Evolutionary conservation across 345 rosid species (phyloP).

Genomic region (Alliaria petiolata): DNA sequence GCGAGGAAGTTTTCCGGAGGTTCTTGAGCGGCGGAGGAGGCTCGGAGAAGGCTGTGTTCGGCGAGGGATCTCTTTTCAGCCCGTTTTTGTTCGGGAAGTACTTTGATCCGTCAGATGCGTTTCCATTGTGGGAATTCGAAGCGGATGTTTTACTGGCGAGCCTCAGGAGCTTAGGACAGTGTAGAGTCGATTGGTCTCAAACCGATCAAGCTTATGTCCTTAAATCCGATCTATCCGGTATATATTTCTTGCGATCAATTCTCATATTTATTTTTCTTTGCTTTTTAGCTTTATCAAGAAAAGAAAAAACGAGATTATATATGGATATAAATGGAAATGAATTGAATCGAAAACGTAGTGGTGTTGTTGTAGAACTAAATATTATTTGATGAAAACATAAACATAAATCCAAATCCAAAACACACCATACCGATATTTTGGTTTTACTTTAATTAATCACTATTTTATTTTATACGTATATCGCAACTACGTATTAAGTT

Average conservation of each 20-base stretch:
- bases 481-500: too few species aligned
- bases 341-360: too few species aligned
- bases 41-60: slow-evolving; percentile 51
- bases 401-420: neutral
- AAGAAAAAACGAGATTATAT: neutral
- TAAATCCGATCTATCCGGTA: slow-evolving; percentile 69
- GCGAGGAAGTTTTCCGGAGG: slow-evolving; percentile 53
- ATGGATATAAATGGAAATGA: too few species aligned
- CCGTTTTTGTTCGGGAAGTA: slow-evolving; percentile 79
- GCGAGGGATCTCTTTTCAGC: slow-evolving; percentile 81
- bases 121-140: slow-evolving; percentile 87
- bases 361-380: neutral
- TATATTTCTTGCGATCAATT: neutral
- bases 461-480: too few species aligned
- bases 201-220: slow-evolving; percentile 70
- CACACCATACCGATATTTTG: too few species aligned
- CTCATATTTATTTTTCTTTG: neutral
- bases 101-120: slow-evolving; percentile 93
- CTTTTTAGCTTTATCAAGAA: neutral
- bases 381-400: neutral
- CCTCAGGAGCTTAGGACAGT: slow-evolving; percentile 60
- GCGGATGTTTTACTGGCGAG: slow-evolving; percentile 49
- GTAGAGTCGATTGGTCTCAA: slow-evolving; percentile 69
- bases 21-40: slow-evolving; percentile 41
- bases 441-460: neutral